Evolutionary conservation across 352 stramenopile species (phyloP), one percentile per base, ranked within the genome.

Genomic region (Phytophthora crassamura): DNA sequence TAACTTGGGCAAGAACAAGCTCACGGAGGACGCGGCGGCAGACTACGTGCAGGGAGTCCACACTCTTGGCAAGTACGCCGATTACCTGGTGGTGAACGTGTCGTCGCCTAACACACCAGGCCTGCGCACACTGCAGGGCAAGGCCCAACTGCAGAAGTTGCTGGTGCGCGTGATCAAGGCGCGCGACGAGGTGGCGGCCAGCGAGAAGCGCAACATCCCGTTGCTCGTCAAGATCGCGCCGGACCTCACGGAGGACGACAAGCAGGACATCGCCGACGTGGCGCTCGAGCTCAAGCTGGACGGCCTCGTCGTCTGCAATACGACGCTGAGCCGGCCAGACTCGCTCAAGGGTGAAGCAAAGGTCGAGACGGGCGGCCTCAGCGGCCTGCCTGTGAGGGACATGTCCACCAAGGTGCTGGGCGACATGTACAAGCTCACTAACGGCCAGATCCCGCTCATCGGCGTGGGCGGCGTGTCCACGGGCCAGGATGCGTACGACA

Each of bases 1-100:
- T 11, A 99, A 99, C 74, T 67, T 99, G 40, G 97, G 97, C 54
- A 99, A 99, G 80, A 99, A 99, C 80, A 99, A 99, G 70, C 75
- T 80, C 18, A 90, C 85, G 3, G 82, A 94, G 46, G 84, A 94
- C 58, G 83, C 83, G 1, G 83, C 87, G 3, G 67, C 77, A 0
- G 86, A 99, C 73, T 99, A 99, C 75, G 83, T 94, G 33, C 72
- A 76, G 32, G 95, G 96, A 15, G 98, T 99, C 22, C 57, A 85
- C 12, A 74, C 85, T 45, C 78, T 99, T 0, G 97, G 90, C 49
- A 92, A 94, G 36, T 98, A 93, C 64, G 97, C 93, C 8, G 97
- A 99, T 72, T 99, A 99, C 72, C 64, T 99, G 11, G 97, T 99
- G 14, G 94, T 99, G 20, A 99, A 99, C 66, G 90, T 99, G 33